Conservation (phyloP, 2,329 filamentous ascomycete genomes). For the Chaetothyriales sp. region DNA sequence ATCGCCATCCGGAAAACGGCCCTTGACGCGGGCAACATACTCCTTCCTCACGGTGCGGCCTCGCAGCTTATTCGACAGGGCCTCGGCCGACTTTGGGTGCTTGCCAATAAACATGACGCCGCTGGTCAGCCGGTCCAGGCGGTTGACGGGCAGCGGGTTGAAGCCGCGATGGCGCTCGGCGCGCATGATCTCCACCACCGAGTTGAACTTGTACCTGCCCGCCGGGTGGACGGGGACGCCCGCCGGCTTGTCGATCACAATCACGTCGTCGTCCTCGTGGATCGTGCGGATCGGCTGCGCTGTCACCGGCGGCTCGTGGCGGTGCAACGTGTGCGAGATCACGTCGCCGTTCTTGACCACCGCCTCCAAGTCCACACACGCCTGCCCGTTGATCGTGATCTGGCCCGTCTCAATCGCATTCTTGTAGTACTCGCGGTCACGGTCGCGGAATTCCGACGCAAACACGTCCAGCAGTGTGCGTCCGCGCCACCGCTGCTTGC, state of each 20-base stretch:
- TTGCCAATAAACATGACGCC: conserved; percentile 98
- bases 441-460: conserved; percentile 77
- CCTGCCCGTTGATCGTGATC: conserved; percentile 66
- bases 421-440: conserved; percentile 69
- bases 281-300: conserved; percentile 64
- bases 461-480: conserved; percentile 75
- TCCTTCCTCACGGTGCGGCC: conserved; percentile 80
- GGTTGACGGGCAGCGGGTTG: conserved; percentile 63
- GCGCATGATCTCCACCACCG: conserved; percentile 82
- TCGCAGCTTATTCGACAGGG: conserved; percentile 60
- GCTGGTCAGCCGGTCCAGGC: conserved; percentile 84
- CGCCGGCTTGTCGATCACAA: conserved; percentile 93
- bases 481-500: conserved; percentile 85
- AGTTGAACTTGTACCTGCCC: conserved; percentile 91
- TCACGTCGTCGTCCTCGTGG: conserved; percentile 81
- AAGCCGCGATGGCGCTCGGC: conserved; percentile 48
- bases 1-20: conserved; percentile 65
- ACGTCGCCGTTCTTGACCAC: conserved; percentile 76
- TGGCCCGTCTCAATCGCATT: conserved; percentile 64
- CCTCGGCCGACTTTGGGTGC: conserved; percentile 61
- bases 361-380: conserved; percentile 48
- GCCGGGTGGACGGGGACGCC: conserved; percentile 92
- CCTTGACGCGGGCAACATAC: conserved; percentile 81
- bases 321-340: conserved; percentile 83
- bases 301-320: conserved; percentile 88